phyloP scores from a whole-genome alignment of 176 grass and related monocot genomes.

The Rhynchospora pubera region DNA sequence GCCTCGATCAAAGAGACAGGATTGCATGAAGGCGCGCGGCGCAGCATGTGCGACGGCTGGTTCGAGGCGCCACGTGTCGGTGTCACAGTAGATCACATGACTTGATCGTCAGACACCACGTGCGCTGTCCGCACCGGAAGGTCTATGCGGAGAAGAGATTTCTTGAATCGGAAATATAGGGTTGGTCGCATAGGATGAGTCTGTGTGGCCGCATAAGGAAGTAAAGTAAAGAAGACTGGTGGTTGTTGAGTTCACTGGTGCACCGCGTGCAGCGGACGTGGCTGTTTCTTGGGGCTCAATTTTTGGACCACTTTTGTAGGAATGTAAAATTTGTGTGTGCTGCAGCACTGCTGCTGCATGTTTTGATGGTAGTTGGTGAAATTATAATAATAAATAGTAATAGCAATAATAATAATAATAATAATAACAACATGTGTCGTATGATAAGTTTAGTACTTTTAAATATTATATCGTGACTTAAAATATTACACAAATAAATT shows the following conservation, averaged over 20 bases:
- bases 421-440: too few relatives aligned
- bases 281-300: neutral
- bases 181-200: neutral
- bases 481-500: too few relatives aligned
- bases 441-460: too few relatives aligned
- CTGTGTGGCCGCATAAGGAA: neutral
- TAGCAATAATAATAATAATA: too few relatives aligned
- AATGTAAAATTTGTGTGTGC: neutral
- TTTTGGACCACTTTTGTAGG: neutral
- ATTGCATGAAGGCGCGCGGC: neutral
- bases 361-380: neutral
- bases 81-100: neutral
- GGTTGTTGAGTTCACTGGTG: neutral
- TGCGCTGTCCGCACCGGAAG: neutral
- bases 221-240: neutral
- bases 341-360: too few relatives aligned
- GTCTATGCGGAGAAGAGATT: neutral
- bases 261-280: neutral
- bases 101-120: neutral
- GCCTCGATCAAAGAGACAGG: neutral
- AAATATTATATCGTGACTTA: too few relatives aligned
- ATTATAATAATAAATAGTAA: neutral
- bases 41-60: neutral
- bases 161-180: neutral
- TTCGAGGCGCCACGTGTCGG: neutral